Base-by-base conservation (phyloP, 73 alveolate species). In the Halteria grandinella region DNA sequence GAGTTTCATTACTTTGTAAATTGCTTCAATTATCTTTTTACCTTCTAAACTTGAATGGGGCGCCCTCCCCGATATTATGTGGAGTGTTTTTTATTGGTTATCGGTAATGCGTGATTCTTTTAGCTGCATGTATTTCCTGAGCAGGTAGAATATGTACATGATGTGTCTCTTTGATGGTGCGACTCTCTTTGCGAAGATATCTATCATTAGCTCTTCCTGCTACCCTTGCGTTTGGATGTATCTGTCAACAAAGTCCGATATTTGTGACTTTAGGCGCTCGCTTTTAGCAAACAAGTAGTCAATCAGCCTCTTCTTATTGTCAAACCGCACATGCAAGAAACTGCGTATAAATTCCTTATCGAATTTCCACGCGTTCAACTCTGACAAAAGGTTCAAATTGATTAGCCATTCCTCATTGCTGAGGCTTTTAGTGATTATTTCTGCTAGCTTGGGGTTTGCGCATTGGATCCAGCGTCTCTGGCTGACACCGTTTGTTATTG, bases 391-490 rank as follows among this genome's bases (percentile, higher is more conserved):
- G 29, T 39, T 17, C 32, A 75, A 28, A 59, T 75, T 11, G 34
- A 62, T 0, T 21, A 75, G 55, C 88, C 88, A 75, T 31, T 48
- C 54, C 25, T 75, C 79, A 28, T 58, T 71, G 25, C 36, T 18
- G 1, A 75, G 58, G 33, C 39, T 55, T 40, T 75, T 69, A 1
- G 88, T 75, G 24, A 75, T 48, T 0, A 75, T 40, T 40, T 48
- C 53, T 1, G 81, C 40, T 18, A 75, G 47, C 23, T 69, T 41
- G 4, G 74, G 43, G 58, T 62, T 62, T 49, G 69, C 43, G 44
- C 49, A 51, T 49, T 75, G 88, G 40, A 75, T 69, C 88, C 88
- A 75, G 27, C 81, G 33, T 24, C 88, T 62, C 24, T 80, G 88
- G 54, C 49, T 75, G 31, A 70, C 81, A 12, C 88, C 88, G 43